phyloP scores from a whole-genome alignment of 768 basidiomycete species.

The Suillus placidus region DNA sequence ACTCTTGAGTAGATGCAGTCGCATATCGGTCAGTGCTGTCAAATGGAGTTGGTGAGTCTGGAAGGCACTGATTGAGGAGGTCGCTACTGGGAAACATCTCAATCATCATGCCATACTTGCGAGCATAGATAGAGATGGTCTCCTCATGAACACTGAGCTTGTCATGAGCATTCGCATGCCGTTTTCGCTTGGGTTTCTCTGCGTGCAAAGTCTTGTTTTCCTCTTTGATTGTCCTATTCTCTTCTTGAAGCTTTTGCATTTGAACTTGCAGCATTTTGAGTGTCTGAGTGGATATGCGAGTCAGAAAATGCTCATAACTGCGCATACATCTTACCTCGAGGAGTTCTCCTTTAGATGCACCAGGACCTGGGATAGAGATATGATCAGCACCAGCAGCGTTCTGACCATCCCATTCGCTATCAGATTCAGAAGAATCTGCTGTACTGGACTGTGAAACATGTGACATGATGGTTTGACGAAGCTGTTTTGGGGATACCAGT shows the following conservation, averaged over 20 bases:
- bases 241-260: too few relatives aligned
- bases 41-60: not conserved
- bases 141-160: not conserved
- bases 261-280: too few relatives aligned
- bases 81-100: not conserved
- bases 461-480: not conserved
- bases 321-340: too few relatives aligned
- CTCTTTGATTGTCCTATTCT: too few relatives aligned
- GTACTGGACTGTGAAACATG: not conserved
- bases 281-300: too few relatives aligned
- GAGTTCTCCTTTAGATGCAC: not conserved
- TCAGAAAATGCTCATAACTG: too few relatives aligned
- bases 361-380: not conserved
- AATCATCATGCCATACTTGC: not conserved
- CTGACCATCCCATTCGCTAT: not conserved
- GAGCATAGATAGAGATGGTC: not conserved
- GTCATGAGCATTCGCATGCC: not conserved
- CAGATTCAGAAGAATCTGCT: constrained; percentile 1
- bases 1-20: not conserved
- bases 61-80: not conserved
- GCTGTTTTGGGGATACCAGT: not conserved
- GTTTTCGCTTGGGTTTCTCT: too few relatives aligned
- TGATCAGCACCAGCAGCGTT: not conserved
- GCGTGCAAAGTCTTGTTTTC: too few relatives aligned
- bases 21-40: not conserved